Conservation (phyloP, 1,139 yeast species). For the Geotrichum australiense region DNA sequence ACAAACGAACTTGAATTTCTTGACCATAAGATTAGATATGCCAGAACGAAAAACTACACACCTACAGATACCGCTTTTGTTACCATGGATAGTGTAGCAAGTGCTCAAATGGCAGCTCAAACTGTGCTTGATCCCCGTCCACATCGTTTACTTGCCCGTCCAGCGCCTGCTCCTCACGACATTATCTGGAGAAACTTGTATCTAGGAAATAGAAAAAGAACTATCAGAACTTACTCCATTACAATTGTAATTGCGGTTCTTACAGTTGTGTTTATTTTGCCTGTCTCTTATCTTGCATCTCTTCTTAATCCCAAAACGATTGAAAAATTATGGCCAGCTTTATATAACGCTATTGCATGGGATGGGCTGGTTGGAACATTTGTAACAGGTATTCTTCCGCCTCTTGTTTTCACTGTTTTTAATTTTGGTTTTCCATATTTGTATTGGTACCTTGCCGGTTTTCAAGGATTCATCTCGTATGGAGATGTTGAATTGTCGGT, state of each 20-base stretch:
- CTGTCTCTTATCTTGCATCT: conserved; percentile 67
- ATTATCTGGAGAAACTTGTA: conserved; percentile 73
- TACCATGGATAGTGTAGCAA: conserved; percentile 78
- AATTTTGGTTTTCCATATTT: conserved; percentile 70
- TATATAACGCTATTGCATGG: conserved; percentile 54
- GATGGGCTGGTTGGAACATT: conserved; percentile 55
- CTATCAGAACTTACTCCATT: conserved; percentile 53
- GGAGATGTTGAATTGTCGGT: conserved; percentile 78
- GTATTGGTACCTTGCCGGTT: conserved; percentile 58
- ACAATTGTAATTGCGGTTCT: conserved; percentile 57
- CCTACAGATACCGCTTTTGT: conserved; percentile 58
- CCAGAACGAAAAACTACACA: conserved; percentile 40
- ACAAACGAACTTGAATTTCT: conserved; percentile 48
- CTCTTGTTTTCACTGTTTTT: conserved; percentile 66
- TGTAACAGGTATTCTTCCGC: conserved; percentile 73
- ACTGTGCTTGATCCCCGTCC: conserved; percentile 78
- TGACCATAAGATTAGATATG: conserved; percentile 49
- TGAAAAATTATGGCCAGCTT: conserved; percentile 61
- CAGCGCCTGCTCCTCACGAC: conserved; percentile 88
- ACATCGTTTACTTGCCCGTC: conserved; percentile 58
- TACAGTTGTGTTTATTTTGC: conserved; percentile 62
- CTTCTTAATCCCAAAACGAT: conserved; percentile 64
- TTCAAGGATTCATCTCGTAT: conserved; percentile 71
- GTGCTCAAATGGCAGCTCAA: conserved; percentile 87
- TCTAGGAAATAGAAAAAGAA: conserved; percentile 50